These are phyloP conservation scores for Mycena floridula DNA, from an alignment of 768 basidiomycete genomes.

Conservation along the genomic window DNA sequence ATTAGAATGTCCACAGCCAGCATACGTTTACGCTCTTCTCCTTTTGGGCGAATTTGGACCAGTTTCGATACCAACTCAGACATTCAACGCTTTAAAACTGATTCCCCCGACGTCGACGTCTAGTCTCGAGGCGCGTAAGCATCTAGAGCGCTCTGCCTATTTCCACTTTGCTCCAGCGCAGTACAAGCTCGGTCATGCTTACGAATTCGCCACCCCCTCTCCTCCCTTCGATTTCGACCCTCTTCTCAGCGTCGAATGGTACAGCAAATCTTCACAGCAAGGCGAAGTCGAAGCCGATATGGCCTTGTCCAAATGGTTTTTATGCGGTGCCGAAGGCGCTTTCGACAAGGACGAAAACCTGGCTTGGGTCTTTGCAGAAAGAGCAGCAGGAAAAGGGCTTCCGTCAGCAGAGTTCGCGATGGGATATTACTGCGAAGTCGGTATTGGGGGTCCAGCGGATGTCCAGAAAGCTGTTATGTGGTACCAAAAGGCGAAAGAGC, in stretches of 20 bases:
- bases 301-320: constrained; percentile 96
- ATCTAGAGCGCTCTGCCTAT: constrained; percentile 82
- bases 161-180: constrained; percentile 82
- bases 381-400: constrained; percentile 69
- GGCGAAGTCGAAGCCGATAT: constrained; percentile 90
- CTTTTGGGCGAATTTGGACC: constrained; percentile 68
- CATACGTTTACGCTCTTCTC: constrained; percentile 84
- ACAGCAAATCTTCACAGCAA: constrained; percentile 78
- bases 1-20: constrained; percentile 77
- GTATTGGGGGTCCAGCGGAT: constrained; percentile 70
- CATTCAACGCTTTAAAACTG: no score
- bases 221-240: constrained; percentile 57
- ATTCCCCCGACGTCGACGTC: no score
- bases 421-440: constrained; percentile 93
- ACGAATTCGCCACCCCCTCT: constrained; percentile 84
- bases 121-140: constrained; percentile 50
- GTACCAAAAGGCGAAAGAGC: constrained; percentile 53
- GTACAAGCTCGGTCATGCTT: constrained; percentile 89
- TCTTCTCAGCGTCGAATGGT: constrained; percentile 86
- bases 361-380: constrained; percentile 86
- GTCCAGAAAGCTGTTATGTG: constrained; percentile 63
- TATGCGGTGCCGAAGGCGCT: constrained; percentile 65
- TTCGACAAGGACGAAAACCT: constrained; percentile 87
- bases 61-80: constrained; percentile 30
- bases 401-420: constrained; percentile 89